Evolutionary conservation across 345 rosid genomes (phyloP), one percentile per base, ranked within the genome.

Genomic region (Mangifera indica): DNA sequence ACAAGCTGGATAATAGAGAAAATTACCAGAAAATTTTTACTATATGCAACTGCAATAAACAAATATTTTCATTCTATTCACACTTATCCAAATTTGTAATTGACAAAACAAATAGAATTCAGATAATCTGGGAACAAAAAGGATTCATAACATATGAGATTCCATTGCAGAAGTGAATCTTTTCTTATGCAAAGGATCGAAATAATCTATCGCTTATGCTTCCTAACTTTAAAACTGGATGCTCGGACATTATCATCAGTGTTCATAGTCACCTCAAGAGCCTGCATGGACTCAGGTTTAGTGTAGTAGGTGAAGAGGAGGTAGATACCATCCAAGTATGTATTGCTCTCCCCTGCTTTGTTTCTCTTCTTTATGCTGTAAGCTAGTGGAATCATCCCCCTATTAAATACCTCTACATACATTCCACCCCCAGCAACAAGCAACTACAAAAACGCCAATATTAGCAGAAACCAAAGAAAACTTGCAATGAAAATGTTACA

Each of bases 351-450:
- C 25, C 98, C 96, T 3, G 89, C 98, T 83, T 77, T 95, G 89
- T 95, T 89, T 81, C 78, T 95, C 87, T 82, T 95, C 74, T 80
- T 88, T 75, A 95, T 95, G 85, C 91, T 81, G 73, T 95, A 95
- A 57, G 97, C 90, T 67, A 95, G 75, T 44, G 98, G 98, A 77
- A 95, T 84, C 42, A 91, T 93, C 40, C 99, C 99, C 85, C 98
- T 86, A 83, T 95, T 92, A 82, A 92, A 92, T 29, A 92, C 96
- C 81, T 95, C 99, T 0, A 91, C 87, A 25, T 92, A 92, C 99
- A 92, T 95, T 72, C 97, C 98, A 9, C 99, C 99, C 5, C 93
- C 98, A n/a, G 98, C 96, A 68, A 95, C 93, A 69, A 95, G 98
- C 82, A 95, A 69, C 99, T 95, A 84, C 74, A 67, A 60, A 6